Evolutionary conservation across 768 basidiomycete genomes (phyloP).

Genomic region (Russula ochroleuca): DNA sequence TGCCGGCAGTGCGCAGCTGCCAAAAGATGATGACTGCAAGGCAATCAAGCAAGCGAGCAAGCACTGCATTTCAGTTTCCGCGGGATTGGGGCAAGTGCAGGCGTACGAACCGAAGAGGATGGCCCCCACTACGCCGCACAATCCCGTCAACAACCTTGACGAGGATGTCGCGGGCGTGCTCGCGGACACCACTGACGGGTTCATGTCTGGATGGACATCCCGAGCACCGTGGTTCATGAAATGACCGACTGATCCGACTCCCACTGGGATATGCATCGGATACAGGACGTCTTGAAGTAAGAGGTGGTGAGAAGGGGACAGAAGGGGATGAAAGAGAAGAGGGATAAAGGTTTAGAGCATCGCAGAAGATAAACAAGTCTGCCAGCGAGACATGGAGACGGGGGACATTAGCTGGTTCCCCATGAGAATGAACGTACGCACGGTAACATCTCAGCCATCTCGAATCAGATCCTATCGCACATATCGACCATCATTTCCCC

Average conservation of each 20-base stretch:
- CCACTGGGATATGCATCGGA: constrained; percentile 15
- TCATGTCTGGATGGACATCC: background rate
- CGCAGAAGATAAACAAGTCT: background rate
- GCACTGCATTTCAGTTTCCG: background rate
- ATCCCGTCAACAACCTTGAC: constrained; percentile 30
- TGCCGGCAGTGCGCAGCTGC: constrained; percentile 24
- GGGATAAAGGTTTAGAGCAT: constrained; percentile 11
- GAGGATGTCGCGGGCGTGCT: constrained; percentile 17
- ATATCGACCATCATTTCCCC: background rate
- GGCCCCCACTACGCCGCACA: constrained; percentile 32
- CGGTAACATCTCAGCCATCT: background rate
- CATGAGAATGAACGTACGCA: background rate
- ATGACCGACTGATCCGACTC: constrained; percentile 7
- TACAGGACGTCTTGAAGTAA: constrained; percentile 14
- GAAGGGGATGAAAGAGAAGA: constrained; percentile 7
- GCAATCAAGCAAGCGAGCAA: background rate
- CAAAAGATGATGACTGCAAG: constrained; percentile 24
- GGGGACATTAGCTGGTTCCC: background rate
- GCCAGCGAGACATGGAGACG: background rate
- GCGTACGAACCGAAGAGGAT: constrained; percentile 28
- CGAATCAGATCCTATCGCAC: background rate
- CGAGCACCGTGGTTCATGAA: constrained; percentile 23
- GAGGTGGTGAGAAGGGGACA: constrained; percentile 25
- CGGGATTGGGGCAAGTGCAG: background rate
- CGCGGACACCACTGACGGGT: background rate